Evolutionary conservation across 2,329 filamentous ascomycete species (phyloP).

Genomic region (Aspergillus neoniger): DNA sequence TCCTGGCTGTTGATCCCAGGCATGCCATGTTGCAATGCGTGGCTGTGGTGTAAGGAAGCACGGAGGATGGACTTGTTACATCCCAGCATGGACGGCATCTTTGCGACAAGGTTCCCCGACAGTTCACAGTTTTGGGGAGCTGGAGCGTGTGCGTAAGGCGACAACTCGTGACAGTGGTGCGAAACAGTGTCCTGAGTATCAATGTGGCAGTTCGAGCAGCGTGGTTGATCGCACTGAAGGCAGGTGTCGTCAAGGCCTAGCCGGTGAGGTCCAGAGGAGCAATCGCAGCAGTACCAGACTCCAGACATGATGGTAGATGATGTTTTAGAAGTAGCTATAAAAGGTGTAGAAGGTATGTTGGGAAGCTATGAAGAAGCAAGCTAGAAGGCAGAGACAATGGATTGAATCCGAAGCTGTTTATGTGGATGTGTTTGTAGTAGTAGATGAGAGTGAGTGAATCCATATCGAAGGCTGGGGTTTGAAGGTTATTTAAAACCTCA

Average conservation of each 20-base stretch:
- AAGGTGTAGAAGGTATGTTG: background rate
- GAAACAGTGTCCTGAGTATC: background rate
- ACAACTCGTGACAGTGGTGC: constrained; percentile 5
- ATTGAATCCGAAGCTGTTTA: background rate
- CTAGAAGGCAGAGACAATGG: background rate
- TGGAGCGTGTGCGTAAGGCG: constrained; percentile 1
- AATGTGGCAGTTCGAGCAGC: background rate
- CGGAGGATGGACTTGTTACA: background rate
- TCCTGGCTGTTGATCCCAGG: constrained; percentile 9
- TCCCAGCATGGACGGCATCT: background rate
- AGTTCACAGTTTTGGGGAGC: background rate
- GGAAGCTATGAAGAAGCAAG: background rate
- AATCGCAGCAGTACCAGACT: constrained; percentile 6
- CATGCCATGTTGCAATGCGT: background rate
- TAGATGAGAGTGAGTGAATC: constrained; percentile 2
- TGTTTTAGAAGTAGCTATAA: background rate
- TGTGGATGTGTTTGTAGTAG: background rate
- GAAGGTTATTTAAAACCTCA: constrained; percentile 3
- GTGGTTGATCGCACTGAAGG: constrained; percentile 2
- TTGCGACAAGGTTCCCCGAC: background rate
- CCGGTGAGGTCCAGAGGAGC: constrained; percentile 2
- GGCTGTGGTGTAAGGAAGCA: background rate
- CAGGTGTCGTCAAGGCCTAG: background rate
- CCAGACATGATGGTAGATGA: constrained; percentile 2
- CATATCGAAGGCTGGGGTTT: background rate